These are phyloP conservation scores for Ampelocalamus luodianensis DNA, from an alignment of 176 grass and related monocot genomes.

Conservation along the genomic window DNA sequence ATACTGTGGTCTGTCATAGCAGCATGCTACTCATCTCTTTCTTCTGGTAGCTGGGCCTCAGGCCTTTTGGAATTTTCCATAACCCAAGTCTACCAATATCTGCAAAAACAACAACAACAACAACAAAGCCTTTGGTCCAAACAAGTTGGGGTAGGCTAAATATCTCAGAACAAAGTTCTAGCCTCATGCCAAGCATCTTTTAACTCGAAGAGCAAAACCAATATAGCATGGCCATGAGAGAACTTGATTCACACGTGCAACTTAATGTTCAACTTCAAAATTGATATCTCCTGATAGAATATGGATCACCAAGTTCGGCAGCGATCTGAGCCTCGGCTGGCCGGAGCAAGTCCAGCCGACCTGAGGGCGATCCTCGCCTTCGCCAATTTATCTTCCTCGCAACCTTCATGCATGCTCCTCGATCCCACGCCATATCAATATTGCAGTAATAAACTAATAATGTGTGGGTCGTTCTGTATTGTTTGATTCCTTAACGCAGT, in stretches of 20 bases:
- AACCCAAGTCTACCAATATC: conserved; percentile 1
- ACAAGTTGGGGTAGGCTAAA: too few relatives aligned
- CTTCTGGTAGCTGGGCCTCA: background rate
- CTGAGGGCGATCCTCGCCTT: too few relatives aligned
- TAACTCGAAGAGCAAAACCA: background rate
- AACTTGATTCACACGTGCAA: background rate
- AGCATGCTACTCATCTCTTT: background rate
- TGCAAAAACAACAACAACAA: too few relatives aligned
- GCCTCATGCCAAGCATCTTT: background rate
- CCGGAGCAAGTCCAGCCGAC: too few relatives aligned
- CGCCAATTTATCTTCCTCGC: too few relatives aligned
- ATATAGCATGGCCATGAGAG: background rate
- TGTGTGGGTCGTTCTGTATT: conserved; percentile 26
- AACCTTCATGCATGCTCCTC: too few relatives aligned
- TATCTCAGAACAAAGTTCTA: background rate
- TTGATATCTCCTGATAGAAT: background rate
- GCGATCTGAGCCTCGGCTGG: too few relatives aligned
- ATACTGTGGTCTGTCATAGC: background rate
- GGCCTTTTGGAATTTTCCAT: background rate
- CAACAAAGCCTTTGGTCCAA: too few relatives aligned
- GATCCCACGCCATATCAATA: too few relatives aligned
- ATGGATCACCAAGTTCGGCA: too few relatives aligned
- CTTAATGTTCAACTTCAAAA: conserved; percentile 4
- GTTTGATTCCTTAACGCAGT: background rate
- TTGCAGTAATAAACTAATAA: conserved; percentile 22